Evolutionary conservation across 2,329 filamentous ascomycete species (phyloP).

Genomic region (Gremmenia infestans): DNA sequence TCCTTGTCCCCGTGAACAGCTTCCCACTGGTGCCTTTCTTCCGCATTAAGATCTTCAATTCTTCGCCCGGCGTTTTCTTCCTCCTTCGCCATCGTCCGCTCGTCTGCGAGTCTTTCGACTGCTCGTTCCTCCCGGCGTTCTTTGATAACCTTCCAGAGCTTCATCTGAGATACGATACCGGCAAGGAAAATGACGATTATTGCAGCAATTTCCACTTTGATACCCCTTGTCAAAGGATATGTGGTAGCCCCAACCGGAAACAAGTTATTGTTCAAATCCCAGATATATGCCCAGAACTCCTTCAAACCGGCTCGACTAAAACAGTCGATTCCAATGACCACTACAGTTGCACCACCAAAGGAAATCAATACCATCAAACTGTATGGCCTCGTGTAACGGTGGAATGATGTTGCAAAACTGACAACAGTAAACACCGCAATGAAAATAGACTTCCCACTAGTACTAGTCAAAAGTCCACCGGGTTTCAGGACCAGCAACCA

Average conservation of each 20-base stretch:
- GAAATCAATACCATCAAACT: conserved; percentile 71
- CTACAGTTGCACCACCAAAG: conserved; percentile 74
- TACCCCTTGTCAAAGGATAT: conserved; percentile 82
- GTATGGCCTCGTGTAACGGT: conserved; percentile 70
- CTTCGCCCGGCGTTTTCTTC: conserved; percentile 67
- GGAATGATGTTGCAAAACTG: conserved; percentile 72
- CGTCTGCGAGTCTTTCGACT: conserved; percentile 44
- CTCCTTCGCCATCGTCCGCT: conserved; percentile 52
- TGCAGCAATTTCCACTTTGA: conserved; percentile 76
- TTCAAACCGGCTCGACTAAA: conserved; percentile 86
- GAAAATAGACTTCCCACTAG: conserved; percentile 63
- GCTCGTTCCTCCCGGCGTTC: conserved; percentile 52
- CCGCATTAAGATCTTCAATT: conserved; percentile 56
- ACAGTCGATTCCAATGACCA: conserved; percentile 83
- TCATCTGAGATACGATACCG: conserved; percentile 79
- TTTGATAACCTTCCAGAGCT: conserved; percentile 77
- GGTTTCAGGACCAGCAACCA: conserved; percentile 78
- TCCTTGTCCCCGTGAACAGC: conserved; percentile 63
- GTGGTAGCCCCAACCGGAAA: conserved; percentile 74
- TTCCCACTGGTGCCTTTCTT: conserved; percentile 70
- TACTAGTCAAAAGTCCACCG: conserved; percentile 65
- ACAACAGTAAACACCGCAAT: conserved; percentile 67
- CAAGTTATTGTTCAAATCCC: conserved; percentile 71
- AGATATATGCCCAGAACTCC: conserved; percentile 94
- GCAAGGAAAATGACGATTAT: conserved; percentile 69